These are phyloP conservation scores for Populus nigra DNA, from an alignment of 345 rosid genomes.

Conservation along the genomic window DNA sequence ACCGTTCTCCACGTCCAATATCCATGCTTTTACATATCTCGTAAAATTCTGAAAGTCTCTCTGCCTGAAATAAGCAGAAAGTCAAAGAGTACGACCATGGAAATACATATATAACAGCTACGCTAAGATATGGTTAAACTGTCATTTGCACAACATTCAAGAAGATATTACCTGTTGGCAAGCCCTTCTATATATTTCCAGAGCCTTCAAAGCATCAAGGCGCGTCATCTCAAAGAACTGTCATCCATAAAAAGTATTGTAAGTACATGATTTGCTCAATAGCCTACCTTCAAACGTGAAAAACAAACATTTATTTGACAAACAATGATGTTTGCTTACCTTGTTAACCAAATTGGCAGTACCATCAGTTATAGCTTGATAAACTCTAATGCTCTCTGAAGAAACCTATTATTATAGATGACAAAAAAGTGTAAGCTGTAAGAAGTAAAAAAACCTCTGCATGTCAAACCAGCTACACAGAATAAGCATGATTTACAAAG, in stretches of 20 bases:
- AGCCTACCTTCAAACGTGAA: constrained; percentile 18
- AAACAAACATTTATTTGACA: constrained; percentile 3
- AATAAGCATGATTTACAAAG: constrained; percentile 17
- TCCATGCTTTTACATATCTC: constrained; percentile 86
- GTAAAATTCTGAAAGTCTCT: constrained; percentile 83
- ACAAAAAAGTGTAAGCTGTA: constrained; percentile 4
- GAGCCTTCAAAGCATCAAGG: constrained; percentile 73
- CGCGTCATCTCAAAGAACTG: constrained; percentile 99
- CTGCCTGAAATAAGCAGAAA: constrained; percentile 57
- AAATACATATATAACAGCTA: neutral
- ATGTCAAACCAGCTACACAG: neutral
- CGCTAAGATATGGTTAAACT: neutral
- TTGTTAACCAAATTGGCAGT: constrained; percentile 87
- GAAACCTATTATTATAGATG: constrained; percentile 56
- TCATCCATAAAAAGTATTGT: constrained; percentile 19
- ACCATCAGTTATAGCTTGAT: constrained; percentile 88
- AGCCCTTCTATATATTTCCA: constrained; percentile 79
- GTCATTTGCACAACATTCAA: constrained; percentile 12
- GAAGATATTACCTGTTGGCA: constrained; percentile 72
- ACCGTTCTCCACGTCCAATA: constrained; percentile 80
- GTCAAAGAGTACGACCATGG: neutral
- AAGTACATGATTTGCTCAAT: constrained; percentile 13
- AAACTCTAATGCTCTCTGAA: constrained; percentile 80
- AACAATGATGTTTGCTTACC: constrained; percentile 38
- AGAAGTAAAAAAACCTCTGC: constrained; percentile 6